Conservation (phyloP, 2,329 filamentous ascomycete species). For the Scedosporium minutisporum region DNA sequence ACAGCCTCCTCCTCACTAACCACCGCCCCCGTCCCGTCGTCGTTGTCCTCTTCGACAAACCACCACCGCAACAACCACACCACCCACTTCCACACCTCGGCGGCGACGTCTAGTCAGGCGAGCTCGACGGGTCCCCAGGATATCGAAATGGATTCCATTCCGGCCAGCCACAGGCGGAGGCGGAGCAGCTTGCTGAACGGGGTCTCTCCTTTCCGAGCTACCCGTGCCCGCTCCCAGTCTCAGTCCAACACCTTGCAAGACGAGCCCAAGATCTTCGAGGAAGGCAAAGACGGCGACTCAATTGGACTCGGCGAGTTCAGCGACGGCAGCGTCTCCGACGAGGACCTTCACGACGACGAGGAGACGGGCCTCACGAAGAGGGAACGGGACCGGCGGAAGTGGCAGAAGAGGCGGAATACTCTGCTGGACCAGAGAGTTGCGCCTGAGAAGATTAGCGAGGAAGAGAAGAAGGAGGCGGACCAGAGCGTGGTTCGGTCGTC, state of each 20-base stretch:
- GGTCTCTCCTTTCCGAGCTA: conserved; percentile 8
- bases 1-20: background rate
- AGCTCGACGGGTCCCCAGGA: conserved; percentile 18
- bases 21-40: background rate
- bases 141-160: conserved; percentile 48
- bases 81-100: background rate
- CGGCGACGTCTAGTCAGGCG: background rate
- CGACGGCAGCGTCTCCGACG: conserved; percentile 55
- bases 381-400: conserved; percentile 59
- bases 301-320: conserved; percentile 22
- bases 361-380: conserved; percentile 75
- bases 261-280: conserved; percentile 38
- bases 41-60: background rate
- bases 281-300: conserved; percentile 18
- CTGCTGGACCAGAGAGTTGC: conserved; percentile 61
- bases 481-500: conserved; percentile 60
- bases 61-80: background rate
- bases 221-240: conserved; percentile 18
- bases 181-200: conserved; percentile 42
- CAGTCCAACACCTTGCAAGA: conserved; percentile 20
- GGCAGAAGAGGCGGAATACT: conserved; percentile 57
- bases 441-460: conserved; percentile 51
- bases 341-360: conserved; percentile 74
- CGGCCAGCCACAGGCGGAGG: conserved; percentile 42
- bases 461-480: conserved; percentile 69